A percentile compares a stretch with the other conserved stretches of the same genome.
Evolutionary conservation across 768 basidiomycete genomes (phyloP).

Genomic region (Kwoniella dendrophila): DNA sequence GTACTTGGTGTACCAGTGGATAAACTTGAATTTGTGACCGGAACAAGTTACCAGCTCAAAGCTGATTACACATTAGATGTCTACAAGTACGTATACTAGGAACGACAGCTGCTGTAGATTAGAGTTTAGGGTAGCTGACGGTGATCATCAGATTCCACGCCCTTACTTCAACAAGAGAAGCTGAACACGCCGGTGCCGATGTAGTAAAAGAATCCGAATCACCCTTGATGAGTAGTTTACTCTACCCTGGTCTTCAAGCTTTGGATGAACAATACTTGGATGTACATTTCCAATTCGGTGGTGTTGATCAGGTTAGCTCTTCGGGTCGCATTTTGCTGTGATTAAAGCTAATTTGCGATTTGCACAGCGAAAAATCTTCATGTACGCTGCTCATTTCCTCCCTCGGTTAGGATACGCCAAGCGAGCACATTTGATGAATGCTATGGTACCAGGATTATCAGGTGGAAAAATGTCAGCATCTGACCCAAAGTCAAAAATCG

Average conservation of each 20-base stretch:
- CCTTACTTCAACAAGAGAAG: conserved; percentile 92
- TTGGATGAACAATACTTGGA: conserved; percentile 96
- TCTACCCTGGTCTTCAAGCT: conserved; percentile 96
- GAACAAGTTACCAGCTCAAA: conserved; percentile 89
- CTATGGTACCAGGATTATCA: conserved; percentile 91
- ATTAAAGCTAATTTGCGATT: conserved; percentile 5
- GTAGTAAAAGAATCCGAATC: conserved; percentile 97
- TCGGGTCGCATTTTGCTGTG: conserved; percentile 9
- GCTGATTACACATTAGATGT: conserved; percentile 93
- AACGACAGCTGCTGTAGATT: neutral
- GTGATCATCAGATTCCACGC: conserved; percentile 64
- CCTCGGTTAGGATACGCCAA: conserved; percentile 89
- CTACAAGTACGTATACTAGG: conserved; percentile 62
- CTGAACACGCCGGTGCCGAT: conserved; percentile 97
- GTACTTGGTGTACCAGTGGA: conserved; percentile 88
- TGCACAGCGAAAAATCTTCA: conserved; percentile 97
- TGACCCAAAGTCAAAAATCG: conserved; percentile 96
- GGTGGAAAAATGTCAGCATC: conserved; percentile 99
- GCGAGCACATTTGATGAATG: conserved; percentile 96
- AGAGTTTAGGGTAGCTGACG: neutral
- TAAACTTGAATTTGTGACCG: conserved; percentile 79
- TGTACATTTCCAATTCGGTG: conserved; percentile 97
- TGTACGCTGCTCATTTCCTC: conserved; percentile 93
- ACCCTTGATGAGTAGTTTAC: conserved; percentile 81
- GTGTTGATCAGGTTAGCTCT: conserved; percentile 81